These are phyloP conservation scores for Pelargonium australe DNA, from an alignment of 441 rosid species.

Conservation along the genomic window DNA sequence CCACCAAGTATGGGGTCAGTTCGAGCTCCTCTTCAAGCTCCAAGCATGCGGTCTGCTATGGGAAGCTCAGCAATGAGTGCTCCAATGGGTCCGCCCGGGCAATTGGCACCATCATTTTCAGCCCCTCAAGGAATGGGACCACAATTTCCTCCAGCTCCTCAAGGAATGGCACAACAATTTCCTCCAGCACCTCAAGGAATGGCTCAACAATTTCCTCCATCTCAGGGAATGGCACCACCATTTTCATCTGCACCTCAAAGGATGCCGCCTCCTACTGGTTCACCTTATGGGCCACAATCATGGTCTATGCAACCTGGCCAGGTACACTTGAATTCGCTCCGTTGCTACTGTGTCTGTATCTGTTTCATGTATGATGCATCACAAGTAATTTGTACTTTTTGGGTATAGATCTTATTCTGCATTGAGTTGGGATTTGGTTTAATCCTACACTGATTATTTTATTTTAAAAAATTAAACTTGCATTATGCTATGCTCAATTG, in stretches of 20 bases:
- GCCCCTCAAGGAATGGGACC: slow-evolving; percentile 29
- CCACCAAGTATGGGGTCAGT: slow-evolving; percentile 36
- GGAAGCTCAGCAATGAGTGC: slow-evolving; percentile 23
- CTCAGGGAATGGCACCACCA: background rate
- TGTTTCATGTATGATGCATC: background rate
- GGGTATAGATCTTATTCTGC: background rate
- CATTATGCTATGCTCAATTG: background rate
- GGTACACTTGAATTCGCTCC: slow-evolving; percentile 31
- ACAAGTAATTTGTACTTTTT: background rate
- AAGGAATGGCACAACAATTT: slow-evolving; percentile 2
- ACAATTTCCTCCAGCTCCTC: slow-evolving; percentile 1
- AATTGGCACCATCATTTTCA: slow-evolving; percentile 35
- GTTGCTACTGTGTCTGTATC: background rate
- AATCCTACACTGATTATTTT: background rate
- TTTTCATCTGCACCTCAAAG: slow-evolving; percentile 3
- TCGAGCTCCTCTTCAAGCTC: slow-evolving; percentile 44
- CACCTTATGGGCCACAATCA: slow-evolving; percentile 51
- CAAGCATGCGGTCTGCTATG: slow-evolving; percentile 34
- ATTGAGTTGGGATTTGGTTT: background rate
- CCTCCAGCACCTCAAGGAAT: slow-evolving; percentile 22
- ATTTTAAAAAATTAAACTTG: background rate
- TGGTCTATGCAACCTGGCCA: slow-evolving; percentile 37
- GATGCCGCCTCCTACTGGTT: slow-evolving; percentile 31
- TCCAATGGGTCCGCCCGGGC: slow-evolving; percentile 33
- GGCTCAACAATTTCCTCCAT: background rate